These are phyloP conservation scores for Geranium incanum DNA, from an alignment of 441 rosid genomes.

Conservation along the genomic window DNA sequence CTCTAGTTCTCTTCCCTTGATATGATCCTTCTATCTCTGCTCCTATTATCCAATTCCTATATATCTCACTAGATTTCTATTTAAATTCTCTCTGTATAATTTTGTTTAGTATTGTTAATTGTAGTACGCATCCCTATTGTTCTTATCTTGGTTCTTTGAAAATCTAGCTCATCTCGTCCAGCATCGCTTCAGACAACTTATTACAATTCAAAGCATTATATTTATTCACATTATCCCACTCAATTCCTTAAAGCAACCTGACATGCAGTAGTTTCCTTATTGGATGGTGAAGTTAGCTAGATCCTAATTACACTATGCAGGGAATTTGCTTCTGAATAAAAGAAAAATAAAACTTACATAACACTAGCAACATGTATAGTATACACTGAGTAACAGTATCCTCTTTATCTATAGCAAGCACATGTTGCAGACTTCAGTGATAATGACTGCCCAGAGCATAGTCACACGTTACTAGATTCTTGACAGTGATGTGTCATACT, in stretches of 20 bases:
- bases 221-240: not conserved
- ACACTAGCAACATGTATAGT: not conserved
- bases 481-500: not conserved
- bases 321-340: not conserved
- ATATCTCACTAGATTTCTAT: not conserved
- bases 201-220: not conserved
- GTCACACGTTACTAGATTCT: not conserved
- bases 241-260: not conserved
- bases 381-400: not conserved
- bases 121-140: not conserved
- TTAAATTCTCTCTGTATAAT: not conserved
- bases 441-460: not conserved
- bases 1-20: not conserved
- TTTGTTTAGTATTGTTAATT: not conserved
- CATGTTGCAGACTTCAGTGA: not conserved
- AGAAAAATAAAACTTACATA: not conserved
- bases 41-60: not conserved
- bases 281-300: not conserved
- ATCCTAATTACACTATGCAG: slow-evolving; percentile 1
- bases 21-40: not conserved
- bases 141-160: not conserved
- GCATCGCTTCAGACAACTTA: not conserved
- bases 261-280: not conserved
- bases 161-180: not conserved
- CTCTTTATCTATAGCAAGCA: not conserved